Evolutionary conservation across 345 rosid species (phyloP), one percentile per base, ranked within the genome.

Genomic region (Lepidium aucheri): DNA sequence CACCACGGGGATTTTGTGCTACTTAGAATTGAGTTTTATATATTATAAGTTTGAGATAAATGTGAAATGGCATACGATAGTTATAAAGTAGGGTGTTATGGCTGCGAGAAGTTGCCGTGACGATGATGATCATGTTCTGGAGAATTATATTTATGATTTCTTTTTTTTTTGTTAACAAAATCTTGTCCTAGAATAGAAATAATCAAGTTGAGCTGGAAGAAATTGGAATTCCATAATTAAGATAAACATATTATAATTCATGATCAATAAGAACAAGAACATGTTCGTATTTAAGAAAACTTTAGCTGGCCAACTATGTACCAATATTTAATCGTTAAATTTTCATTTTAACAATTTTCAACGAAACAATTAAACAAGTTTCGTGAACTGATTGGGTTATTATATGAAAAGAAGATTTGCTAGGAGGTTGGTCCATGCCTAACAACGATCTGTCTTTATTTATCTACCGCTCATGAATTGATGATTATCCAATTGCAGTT

Each of bases 211-310:
- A 41, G 9, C 9, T 24, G 50, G 24, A n/a, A 32, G 43, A 20
- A 45, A 43, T 18, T 14, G 9, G 46, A 20, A 43, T 24, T 8
- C 9, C 56, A 35, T 35, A 4, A 26, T 26, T 26, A 47, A 47
- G 45, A 20, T 38, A 50, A 15, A 26, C 26, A 40, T 51, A 40
- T 12, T 24, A 12, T 28, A 24, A 44, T 14, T 9, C 39, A 24
- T 2, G 6, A 10, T 41, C n/a, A 47, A 13, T 28, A 59, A 32
- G 40, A 30, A 50, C 60, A 40, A 51, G 61, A 60, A 60, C 60
- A 42, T 69, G 74, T 69, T 69, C 0, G 54, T 54, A 69, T 69
- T 69, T 60, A 69, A 69, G 54, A 69, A 14, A 47, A 59, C 53
- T 34, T 60, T 69, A 53, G 53, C 60, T 52, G 74, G 47, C 62